phyloP scores from a whole-genome alignment of 805 yeast genomes.

The Ogataea henricii region DNA sequence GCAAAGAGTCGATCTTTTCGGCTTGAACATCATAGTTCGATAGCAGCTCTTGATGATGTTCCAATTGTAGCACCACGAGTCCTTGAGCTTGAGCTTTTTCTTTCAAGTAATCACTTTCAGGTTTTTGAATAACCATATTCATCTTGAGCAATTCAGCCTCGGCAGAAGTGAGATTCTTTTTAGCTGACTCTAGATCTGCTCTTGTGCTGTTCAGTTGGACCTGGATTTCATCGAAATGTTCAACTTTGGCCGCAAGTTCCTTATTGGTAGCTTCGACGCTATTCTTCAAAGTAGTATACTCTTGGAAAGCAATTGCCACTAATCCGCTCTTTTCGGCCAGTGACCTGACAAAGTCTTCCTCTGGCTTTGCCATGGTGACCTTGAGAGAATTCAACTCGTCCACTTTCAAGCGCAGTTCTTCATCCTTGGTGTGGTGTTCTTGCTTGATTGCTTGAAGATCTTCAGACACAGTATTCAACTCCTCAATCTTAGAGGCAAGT shows the following conservation, averaged over 20 bases:
- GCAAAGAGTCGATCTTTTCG: not conserved
- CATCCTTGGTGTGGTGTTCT: constrained; percentile 1
- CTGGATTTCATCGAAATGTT: not conserved
- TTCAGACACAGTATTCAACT: constrained; percentile 22
- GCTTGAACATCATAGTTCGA: not conserved
- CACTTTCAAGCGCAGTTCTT: constrained; percentile 12
- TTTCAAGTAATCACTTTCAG: not conserved
- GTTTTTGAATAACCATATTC: not conserved
- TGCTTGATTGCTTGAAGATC: constrained; percentile 1
- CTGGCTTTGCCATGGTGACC: constrained; percentile 24
- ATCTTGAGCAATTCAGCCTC: not conserved
- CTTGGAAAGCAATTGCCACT: constrained; percentile 15
- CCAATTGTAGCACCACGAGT: not conserved
- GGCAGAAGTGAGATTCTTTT: not conserved
- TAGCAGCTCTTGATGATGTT: not conserved
- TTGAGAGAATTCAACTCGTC: constrained; percentile 32
- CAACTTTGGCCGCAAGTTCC: not conserved
- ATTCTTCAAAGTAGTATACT: not conserved
- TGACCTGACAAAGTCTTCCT: constrained; percentile 24
- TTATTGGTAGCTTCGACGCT: not conserved
- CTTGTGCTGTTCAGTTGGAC: not conserved
- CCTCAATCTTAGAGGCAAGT: constrained; percentile 10
- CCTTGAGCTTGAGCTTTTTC: not conserved
- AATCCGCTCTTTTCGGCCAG: constrained; percentile 20
- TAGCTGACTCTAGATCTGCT: not conserved